Base-by-base conservation (phyloP, 495 filamentous ascomycete species). In the Lasiosphaeria hispida region DNA sequence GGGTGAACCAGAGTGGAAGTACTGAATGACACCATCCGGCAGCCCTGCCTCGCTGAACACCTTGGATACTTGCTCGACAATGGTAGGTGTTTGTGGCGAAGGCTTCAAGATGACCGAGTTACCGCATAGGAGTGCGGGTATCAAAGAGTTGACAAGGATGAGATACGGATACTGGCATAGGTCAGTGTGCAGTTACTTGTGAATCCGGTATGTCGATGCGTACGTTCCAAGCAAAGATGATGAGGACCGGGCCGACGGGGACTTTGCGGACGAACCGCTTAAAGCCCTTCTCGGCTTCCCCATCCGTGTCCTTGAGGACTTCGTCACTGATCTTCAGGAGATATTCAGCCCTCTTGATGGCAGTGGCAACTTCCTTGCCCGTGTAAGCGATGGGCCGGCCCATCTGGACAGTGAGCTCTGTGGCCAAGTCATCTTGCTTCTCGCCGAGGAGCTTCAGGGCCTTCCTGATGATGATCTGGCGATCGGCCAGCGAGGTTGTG, bases 191-290 rank as follows among this genome's bases (percentile, higher is more conserved):
- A 7, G 23, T 8, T 4, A 15, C 38, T n/a, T 35, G 19, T 2
- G n/a, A 18, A 15, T 4, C 14, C 18, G 30, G 8, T 6, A 35
- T 37, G 33, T 41, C 9, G 36, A 17, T 14, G 80, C 88, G 72
- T 73, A 92, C 91, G 70, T 97, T 97, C 92, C 92, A 97, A 10
- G 92, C 89, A 74, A 97, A 96, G 55, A 97, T 82, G 63, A 96
- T 81, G 52, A 96, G 76, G 30, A 90, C 87, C 6, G 90, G 87
- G 7, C 92, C 92, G 37, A 96, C 80, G 1, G 92, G 89, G 11
- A 87, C 83, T 66, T 94, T 93, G 63, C 85, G 85, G 70, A 96
- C 94, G 67, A 87, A 95, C 34, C 93, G 78, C 75, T 87, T 91
- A 79, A 96, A 96, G 0, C 91, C 92, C 57, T 86, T 83, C 70